A percentile compares a stretch with the other conserved stretches of the same genome.
Conservation (phyloP, 2,329 filamentous ascomycete genomes). For the Pseudocercospora pini-densiflorae region DNA sequence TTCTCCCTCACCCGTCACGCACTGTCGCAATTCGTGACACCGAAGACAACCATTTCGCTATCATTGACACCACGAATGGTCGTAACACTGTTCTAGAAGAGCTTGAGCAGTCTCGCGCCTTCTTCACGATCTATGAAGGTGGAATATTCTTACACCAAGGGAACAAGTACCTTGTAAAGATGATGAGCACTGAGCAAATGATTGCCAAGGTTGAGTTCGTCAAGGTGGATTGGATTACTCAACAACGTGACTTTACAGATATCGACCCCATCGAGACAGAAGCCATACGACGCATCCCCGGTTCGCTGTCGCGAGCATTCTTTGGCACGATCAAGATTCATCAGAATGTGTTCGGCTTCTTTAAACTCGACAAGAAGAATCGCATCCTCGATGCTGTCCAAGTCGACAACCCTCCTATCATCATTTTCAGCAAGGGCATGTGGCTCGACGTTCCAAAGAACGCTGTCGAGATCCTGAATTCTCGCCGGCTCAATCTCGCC, state of each 20-base stretch:
- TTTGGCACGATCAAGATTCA: constrained; percentile 85
- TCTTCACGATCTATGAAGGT: constrained; percentile 95
- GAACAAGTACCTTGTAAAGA: constrained; percentile 87
- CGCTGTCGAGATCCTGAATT: constrained; percentile 78
- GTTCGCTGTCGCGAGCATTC: constrained; percentile 72
- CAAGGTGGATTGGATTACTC: constrained; percentile 92
- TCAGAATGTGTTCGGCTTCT: constrained; percentile 92
- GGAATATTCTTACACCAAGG: constrained; percentile 97
- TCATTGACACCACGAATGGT: constrained; percentile 83
- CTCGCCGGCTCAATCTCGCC: constrained; percentile 75
- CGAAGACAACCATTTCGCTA: constrained; percentile 89
- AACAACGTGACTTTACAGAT: constrained; percentile 91
- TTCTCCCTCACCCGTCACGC: constrained; percentile 80
- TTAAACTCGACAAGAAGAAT: constrained; percentile 88
- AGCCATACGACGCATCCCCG: constrained; percentile 73
- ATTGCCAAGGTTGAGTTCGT: constrained; percentile 89
- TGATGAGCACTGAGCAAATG: constrained; percentile 78
- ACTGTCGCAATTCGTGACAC: constrained; percentile 89
- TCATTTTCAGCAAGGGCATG: constrained; percentile 84
- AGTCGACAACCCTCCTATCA: constrained; percentile 90
- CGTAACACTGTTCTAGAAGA: constrained; percentile 89
- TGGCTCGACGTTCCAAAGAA: constrained; percentile 88
- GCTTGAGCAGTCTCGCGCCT: constrained; percentile 92
- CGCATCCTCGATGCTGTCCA: constrained; percentile 89
- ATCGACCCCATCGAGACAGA: constrained; percentile 93